Percentiles rank a stretch among this genome's conserved stretches.
phyloP scores from a whole-genome alignment of 441 rosid species.

The Populus trichocarpa region DNA sequence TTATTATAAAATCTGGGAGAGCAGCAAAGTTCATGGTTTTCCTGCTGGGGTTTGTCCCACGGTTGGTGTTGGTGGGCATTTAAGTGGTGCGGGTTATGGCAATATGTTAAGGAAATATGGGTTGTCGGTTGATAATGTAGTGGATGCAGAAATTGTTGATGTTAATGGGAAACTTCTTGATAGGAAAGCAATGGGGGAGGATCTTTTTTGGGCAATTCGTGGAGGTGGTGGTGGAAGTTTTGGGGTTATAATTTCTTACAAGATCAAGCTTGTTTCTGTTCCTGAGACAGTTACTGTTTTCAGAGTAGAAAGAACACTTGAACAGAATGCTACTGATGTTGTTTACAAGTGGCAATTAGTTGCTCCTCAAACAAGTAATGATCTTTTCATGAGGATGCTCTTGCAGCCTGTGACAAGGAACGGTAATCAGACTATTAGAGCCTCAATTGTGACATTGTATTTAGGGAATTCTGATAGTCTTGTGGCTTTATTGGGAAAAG shows the following conservation, averaged over 20 bases:
- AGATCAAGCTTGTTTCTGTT: slow-evolving; percentile 52
- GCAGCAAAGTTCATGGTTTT: slow-evolving; percentile 47
- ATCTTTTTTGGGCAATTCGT: slow-evolving; percentile 69
- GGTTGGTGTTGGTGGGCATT: slow-evolving; percentile 67
- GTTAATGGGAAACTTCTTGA: slow-evolving; percentile 44
- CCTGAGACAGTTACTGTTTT: slow-evolving; percentile 56
- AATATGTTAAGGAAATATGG: slow-evolving; percentile 57
- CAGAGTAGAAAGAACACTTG: slow-evolving; percentile 25
- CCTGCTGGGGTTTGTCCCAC: slow-evolving; percentile 71
- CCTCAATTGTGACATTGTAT: slow-evolving; percentile 34
- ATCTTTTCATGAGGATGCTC: slow-evolving; percentile 56
- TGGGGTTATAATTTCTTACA: slow-evolving; percentile 53
- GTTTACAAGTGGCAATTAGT: slow-evolving; percentile 47
- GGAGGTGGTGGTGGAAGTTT: slow-evolving; percentile 78
- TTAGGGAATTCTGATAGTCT: slow-evolving; percentile 40
- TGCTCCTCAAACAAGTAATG: slow-evolving; percentile 35
- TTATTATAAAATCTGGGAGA: slow-evolving; percentile 44
- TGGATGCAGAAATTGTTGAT: slow-evolving; percentile 64
- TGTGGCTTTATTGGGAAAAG: slow-evolving; percentile 37
- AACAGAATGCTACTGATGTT: slow-evolving; percentile 36
- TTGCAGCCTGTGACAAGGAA: slow-evolving; percentile 38
- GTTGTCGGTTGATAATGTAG: slow-evolving; percentile 41
- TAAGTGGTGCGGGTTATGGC: slow-evolving; percentile 72
- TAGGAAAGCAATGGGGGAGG: slow-evolving; percentile 66
- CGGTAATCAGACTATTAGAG: slow-evolving; percentile 32